Evolutionary conservation across 345 rosid species (phyloP).

Genomic region (Lumnitzera racemosa): DNA sequence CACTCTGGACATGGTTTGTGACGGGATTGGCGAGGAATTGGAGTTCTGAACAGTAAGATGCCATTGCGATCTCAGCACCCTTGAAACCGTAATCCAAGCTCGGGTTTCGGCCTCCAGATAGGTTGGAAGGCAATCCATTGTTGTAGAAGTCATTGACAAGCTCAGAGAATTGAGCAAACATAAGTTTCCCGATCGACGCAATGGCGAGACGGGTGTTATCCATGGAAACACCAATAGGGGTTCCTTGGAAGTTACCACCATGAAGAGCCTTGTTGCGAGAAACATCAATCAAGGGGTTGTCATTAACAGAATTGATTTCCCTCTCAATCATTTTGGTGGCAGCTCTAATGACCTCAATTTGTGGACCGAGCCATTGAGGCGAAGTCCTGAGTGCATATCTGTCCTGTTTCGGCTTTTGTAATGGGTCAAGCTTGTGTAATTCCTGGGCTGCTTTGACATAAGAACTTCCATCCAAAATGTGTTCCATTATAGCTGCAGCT

Average conservation of each 20-base stretch:
- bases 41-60: constrained; percentile 28
- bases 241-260: constrained; percentile 33
- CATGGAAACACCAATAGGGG: constrained; percentile 30
- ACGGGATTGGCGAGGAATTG: constrained; percentile 28
- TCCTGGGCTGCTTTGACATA: constrained; percentile 18
- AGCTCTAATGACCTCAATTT: constrained; percentile 19
- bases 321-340: constrained; percentile 24
- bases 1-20: constrained; percentile 27
- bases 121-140: constrained; percentile 29
- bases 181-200: constrained; percentile 18
- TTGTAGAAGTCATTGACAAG: constrained; percentile 30
- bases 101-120: constrained; percentile 22
- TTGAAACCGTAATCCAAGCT: constrained; percentile 31
- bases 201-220: constrained; percentile 22
- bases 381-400: constrained; percentile 24
- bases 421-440: constrained; percentile 20
- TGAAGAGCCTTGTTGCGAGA: constrained; percentile 22
- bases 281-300: constrained; percentile 18
- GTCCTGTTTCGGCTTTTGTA: constrained; percentile 26
- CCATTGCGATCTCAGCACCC: constrained; percentile 32
- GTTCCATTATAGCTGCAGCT: constrained; percentile 28
- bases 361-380: constrained; percentile 19
- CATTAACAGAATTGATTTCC: constrained; percentile 25
- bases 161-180: constrained; percentile 24
- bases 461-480: constrained; percentile 21